Base-by-base conservation (phyloP, 2,329 filamentous ascomycete species). In the Lachnellula arida region DNA sequence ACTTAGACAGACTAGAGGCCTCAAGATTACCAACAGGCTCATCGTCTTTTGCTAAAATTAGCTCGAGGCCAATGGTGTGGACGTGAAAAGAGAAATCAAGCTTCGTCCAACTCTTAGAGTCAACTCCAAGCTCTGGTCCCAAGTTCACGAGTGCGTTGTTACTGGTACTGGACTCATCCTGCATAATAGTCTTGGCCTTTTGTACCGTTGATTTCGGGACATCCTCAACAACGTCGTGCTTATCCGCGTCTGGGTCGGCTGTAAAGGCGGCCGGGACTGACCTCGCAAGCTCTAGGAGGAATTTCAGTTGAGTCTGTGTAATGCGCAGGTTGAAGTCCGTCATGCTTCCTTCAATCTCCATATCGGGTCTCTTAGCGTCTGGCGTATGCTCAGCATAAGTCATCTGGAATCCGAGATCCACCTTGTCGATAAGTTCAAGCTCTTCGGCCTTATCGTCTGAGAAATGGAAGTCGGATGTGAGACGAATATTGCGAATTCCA, bases 341-440 rank as follows among this genome's bases (percentile, higher is more conserved):
- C 85, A 99, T 91, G 48, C 82, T 87, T 3, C 93, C 92, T 70
- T 94, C 87, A 19, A 99, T 86, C 73, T 97, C 93, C 49, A 91
- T 86, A 67, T 99, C 93, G 0, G 94, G 94, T 40, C 93, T 82
- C 67, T 94, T 86, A 52, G 81, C 78, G 14, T 88, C 88, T 34
- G 82, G 72, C 63, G 84, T 85, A 69, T 99, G 94, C 68, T 97
- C 93, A 0, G 92, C 84, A 72, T 97, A 93, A 2, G 88, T 95
- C 61, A 99, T 86, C 58, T 89, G 89, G 74, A 99, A 97, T 48
- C 89, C 89, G 23, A 99, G 77, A 69, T 99, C 94, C 12, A 99
- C 91, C 65, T 97, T 91, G 67, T 99, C 92, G 64, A 99, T 96
- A 76, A 99, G 88, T 70, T 99, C 91, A 7, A 99, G 78, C 70